These are phyloP conservation scores for Conticribra weissflogii DNA, from an alignment of 108 stramenopile species.

Conservation along the genomic window DNA sequence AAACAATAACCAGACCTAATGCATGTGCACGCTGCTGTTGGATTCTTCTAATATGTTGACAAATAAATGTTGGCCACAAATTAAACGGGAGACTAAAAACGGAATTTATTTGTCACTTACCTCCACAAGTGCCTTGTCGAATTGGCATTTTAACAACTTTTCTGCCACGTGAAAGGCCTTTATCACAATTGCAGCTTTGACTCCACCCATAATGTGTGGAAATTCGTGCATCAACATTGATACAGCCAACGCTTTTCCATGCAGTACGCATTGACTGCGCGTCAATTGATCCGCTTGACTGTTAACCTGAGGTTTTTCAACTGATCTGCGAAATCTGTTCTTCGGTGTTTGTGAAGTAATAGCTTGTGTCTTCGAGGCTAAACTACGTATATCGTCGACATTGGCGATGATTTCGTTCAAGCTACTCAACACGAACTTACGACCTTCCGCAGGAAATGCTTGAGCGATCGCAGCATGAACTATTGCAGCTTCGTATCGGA, in stretches of 20 bases:
- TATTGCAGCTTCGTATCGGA: conserved; percentile 82
- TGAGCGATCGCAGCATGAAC: conserved; percentile 66
- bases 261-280: conserved; percentile 69
- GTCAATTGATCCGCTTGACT: conserved; percentile 25
- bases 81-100: not conserved
- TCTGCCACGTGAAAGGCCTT: conserved; percentile 63
- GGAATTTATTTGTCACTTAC: conserved; percentile 17
- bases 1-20: conserved; percentile 77
- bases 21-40: conserved; percentile 73
- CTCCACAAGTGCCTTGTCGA: conserved; percentile 57
- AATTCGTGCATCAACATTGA: conserved; percentile 72
- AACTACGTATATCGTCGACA: conserved; percentile 39
- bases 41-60: conserved; percentile 36
- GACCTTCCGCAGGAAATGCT: conserved; percentile 64
- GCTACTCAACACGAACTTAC: conserved; percentile 54
- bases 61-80: not conserved
- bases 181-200: conserved; percentile 60
- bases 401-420: conserved; percentile 43
- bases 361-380: conserved; percentile 23
- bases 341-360: conserved; percentile 17
- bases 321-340: conserved; percentile 29
- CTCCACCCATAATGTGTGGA: conserved; percentile 69
- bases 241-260: conserved; percentile 73
- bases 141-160: conserved; percentile 63
- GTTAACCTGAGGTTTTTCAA: conserved; percentile 9